phyloP scores from a whole-genome alignment of 352 stramenopile genomes.

The Phytophthora tubulina region DNA sequence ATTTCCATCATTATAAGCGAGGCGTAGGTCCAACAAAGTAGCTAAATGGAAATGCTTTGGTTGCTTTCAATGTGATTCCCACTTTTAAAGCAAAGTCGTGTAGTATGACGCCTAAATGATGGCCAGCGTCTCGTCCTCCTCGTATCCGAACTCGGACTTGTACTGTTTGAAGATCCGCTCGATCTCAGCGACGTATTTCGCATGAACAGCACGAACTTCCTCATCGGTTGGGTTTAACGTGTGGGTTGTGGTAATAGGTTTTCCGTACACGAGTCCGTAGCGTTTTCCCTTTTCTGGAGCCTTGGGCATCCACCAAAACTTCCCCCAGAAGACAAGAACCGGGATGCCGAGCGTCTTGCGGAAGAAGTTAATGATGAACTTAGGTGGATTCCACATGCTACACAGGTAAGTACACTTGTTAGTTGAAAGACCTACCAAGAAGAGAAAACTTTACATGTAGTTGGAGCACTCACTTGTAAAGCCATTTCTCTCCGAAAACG shows the following conservation, averaged over 20 bases:
- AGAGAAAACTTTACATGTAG: not conserved
- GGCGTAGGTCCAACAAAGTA: slow-evolving; percentile 1
- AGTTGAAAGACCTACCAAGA: not conserved
- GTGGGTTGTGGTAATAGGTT: slow-evolving; percentile 35
- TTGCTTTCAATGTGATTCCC: not conserved
- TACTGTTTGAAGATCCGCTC: slow-evolving; percentile 44
- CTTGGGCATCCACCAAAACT: slow-evolving; percentile 51
- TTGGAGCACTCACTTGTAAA: slow-evolving; percentile 43
- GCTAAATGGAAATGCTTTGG: not conserved
- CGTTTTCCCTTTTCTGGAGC: slow-evolving; percentile 37
- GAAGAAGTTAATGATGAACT: slow-evolving; percentile 37
- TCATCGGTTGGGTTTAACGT: slow-evolving; percentile 37
- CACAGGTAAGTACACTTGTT: not conserved
- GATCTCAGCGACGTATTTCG: slow-evolving; percentile 41
- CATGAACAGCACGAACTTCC: slow-evolving; percentile 37
- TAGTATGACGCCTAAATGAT: slow-evolving; percentile 19
- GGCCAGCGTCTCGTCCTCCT: slow-evolving; percentile 41
- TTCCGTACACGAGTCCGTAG: slow-evolving; percentile 52
- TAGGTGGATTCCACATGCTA: slow-evolving; percentile 46
- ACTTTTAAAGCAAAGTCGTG: too few species aligned
- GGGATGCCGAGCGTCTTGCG: slow-evolving; percentile 39
- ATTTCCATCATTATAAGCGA: slow-evolving; percentile 46
- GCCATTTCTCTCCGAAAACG: slow-evolving; percentile 60
- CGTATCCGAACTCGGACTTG: slow-evolving; percentile 48
- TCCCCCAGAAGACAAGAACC: slow-evolving; percentile 48